Base-by-base conservation (phyloP, 805 yeast genomes). In the Myxozyma neotropica region DNA sequence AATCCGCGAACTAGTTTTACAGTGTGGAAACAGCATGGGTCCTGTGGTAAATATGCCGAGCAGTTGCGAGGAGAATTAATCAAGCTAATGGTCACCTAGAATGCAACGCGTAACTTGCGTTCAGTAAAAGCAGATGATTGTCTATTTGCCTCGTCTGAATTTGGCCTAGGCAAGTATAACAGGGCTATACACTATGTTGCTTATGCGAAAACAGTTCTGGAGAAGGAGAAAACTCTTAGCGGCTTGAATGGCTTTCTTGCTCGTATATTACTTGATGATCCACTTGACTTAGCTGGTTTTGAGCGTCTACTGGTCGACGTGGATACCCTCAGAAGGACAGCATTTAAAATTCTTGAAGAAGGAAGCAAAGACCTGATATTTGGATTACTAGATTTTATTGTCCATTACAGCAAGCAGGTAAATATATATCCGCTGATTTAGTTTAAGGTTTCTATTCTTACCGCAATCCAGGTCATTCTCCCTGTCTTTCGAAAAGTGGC, bases 401-500 rank as follows among this genome's bases (percentile, higher is more conserved):
- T 57, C 23, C 49, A 52, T 27, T 60, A 45, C 27, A 24, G 43
- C 6, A 33, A 45, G 15, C 55, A 47, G 53, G 58, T 10, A 2
- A 4, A 15, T 27, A 13, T n/a, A n/a, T n/a, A n/a, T n/a, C n/a
- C n/a, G n/a, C n/a, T n/a, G n/a, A n/a, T n/a, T n/a, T n/a, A n/a
- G n/a, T n/a, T n/a, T n/a, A n/a, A n/a, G n/a, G n/a, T n/a, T n/a
- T n/a, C n/a, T n/a, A n/a, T n/a, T n/a, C n/a, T n/a, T n/a, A n/a
- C 13, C 33, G 12, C 4, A 1, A 12, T 21, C n/a, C 42, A 49
- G 56, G 29, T 26, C n/a, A 19, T 36, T 19, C 19, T 50, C 12
- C 42, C 57, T n/a, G 13, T 53, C n/a, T 59, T 44, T 38, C 23
- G 13, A 2, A 59, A 59, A 43, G 60, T 53, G 7, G 46, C 64